A percentile compares a stretch with the other conserved stretches of the same genome.
phyloP scores from a whole-genome alignment of 306 rosid genomes.

The Gleditsia sinensis region DNA sequence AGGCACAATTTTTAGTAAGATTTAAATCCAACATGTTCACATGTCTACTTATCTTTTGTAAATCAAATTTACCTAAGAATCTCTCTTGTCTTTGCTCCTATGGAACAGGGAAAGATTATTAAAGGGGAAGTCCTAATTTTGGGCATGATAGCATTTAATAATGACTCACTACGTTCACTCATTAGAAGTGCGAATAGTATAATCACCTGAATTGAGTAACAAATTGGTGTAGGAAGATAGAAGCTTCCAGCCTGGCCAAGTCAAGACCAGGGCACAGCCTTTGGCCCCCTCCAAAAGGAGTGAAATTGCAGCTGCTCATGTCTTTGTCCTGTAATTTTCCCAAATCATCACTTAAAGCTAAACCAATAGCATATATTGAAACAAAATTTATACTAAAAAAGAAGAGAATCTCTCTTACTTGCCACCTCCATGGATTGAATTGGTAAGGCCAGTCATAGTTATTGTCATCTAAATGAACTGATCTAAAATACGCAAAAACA shows the following conservation, averaged over 20 bases:
- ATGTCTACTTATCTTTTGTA: too few species aligned
- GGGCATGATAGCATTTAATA: constrained; percentile 7
- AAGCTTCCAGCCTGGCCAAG: constrained; percentile 90
- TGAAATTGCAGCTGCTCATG: constrained; percentile 68
- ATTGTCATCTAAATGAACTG: constrained; percentile 88
- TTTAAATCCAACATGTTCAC: too few species aligned
- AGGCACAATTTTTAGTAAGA: too few species aligned
- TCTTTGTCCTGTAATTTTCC: constrained; percentile 63
- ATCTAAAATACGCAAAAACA: constrained; percentile 78
- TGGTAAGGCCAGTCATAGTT: constrained; percentile 75
- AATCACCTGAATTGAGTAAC: constrained; percentile 86
- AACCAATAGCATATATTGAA: neutral
- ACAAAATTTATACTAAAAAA: neutral
- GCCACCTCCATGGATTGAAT: constrained; percentile 99
- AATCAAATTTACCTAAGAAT: too few species aligned
- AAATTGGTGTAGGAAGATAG: constrained; percentile 81
- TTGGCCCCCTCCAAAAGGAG: constrained; percentile 99
- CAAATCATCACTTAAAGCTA: constrained; percentile 25
- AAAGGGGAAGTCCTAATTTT: neutral
- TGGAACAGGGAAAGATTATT: constrained; percentile 8
- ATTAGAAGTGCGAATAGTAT: constrained; percentile 11
- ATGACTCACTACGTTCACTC: constrained; percentile 15
- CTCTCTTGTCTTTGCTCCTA: constrained; percentile 31
- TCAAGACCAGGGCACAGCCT: constrained; percentile 99
- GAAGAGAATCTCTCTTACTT: constrained; percentile 53